phyloP scores from a whole-genome alignment of 2,329 filamentous ascomycete species.

The Epichloe festucae region DNA sequence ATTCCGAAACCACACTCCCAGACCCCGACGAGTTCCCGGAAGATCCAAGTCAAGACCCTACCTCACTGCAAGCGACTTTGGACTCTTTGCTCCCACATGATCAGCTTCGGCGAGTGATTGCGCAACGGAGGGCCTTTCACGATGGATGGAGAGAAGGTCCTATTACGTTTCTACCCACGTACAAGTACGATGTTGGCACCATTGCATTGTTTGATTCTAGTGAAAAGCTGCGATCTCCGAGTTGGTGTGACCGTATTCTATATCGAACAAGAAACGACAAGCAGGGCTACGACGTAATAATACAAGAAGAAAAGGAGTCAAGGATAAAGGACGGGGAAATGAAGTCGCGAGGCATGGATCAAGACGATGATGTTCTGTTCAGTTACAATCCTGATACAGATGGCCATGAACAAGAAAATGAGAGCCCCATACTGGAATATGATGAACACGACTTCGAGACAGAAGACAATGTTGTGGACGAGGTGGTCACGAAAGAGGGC shows the following conservation, averaged over 20 bases:
- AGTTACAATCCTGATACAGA: conserved; percentile 82
- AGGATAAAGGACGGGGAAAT: conserved; percentile 72
- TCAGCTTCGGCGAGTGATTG: conserved; percentile 65
- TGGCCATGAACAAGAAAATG: conserved; percentile 26
- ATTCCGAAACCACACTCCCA: conserved; percentile 33
- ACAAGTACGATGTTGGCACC: conserved; percentile 96
- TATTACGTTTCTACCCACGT: conserved; percentile 83
- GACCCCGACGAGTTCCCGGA: conserved; percentile 54
- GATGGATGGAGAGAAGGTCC: conserved; percentile 86
- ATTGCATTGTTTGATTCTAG: conserved; percentile 87
- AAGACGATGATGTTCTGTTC: conserved; percentile 77
- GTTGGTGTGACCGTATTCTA: conserved; percentile 93
- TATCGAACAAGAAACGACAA: conserved; percentile 66
- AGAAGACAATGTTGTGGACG: conserved; percentile 24
- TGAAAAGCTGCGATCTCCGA: conserved; percentile 83
- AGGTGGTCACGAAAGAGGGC: conserved; percentile 44
- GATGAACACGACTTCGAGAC: conserved; percentile 41
- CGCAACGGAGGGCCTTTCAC: conserved; percentile 65
- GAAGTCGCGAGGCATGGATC: conserved; percentile 63
- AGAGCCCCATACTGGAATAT: conserved; percentile 36
- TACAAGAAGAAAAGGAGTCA: conserved; percentile 51
- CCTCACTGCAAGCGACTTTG: conserved; percentile 78
- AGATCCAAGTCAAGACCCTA: conserved; percentile 63
- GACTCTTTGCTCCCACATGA: conserved; percentile 82
- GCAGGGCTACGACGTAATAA: conserved; percentile 48